Percentiles rank a stretch among this genome's conserved stretches.
Conservation (phyloP, 2,329 filamentous ascomycete genomes). For the Zymoseptoria brevis region DNA sequence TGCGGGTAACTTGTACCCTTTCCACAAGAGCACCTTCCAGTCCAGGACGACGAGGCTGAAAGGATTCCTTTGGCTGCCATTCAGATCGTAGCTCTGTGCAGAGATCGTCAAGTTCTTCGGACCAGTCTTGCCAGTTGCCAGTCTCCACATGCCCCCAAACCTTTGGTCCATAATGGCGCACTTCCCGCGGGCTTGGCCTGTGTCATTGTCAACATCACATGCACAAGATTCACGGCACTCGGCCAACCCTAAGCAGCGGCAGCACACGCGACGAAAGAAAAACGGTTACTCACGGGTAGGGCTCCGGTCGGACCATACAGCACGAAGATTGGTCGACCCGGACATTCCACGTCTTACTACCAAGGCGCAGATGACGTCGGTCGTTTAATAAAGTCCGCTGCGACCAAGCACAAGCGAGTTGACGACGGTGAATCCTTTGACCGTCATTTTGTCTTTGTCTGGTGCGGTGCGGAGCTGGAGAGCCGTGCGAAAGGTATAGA, state of each 20-base stretch:
- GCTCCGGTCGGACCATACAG: neutral
- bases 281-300: neutral
- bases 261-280: no score
- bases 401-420: no score
- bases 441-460: no score
- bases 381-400: neutral
- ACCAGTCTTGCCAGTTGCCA: no score
- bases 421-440: neutral
- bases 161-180: no score
- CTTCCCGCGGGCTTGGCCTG: neutral
- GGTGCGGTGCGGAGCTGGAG: no score
- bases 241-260: no score
- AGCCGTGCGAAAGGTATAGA: neutral
- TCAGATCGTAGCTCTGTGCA: neutral
- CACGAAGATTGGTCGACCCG: neutral
- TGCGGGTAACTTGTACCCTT: no score
- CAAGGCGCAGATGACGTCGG: neutral
- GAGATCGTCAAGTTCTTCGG: neutral
- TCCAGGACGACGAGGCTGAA: no score
- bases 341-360: neutral
- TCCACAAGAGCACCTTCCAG: no score
- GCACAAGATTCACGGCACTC: neutral
- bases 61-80: neutral
- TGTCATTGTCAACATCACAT: neutral
- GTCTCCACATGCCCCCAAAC: no score